Conservation (phyloP, 129 eudicot genomes). For the Centrapalus pauciflorus region DNA sequence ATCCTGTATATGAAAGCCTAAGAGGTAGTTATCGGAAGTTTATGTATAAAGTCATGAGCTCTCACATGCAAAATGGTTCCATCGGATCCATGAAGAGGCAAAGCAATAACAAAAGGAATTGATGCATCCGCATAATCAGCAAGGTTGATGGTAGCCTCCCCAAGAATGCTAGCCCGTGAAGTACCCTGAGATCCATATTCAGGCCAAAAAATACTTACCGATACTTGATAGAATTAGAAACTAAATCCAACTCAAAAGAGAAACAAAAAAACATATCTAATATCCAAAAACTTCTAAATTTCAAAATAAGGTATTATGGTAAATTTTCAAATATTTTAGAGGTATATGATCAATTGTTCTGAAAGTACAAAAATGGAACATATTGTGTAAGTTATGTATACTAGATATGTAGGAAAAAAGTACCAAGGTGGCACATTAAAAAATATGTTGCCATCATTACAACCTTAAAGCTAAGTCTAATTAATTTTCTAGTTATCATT, state of each 20-base stretch:
- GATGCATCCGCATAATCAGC: constrained; percentile 88
- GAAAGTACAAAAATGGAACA: too few relatives aligned
- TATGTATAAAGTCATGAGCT: background rate
- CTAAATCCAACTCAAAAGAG: background rate
- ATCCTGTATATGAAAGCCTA: constrained; percentile 4
- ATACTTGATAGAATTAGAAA: background rate
- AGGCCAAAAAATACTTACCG: background rate
- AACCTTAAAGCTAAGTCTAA: too few relatives aligned
- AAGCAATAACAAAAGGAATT: constrained; percentile 56
- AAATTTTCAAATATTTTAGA: too few relatives aligned
- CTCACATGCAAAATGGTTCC: constrained; percentile 84
- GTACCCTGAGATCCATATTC: constrained; percentile 55
- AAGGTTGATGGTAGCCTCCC: constrained; percentile 88
- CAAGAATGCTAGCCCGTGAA: constrained; percentile 78
- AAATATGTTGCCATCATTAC: too few relatives aligned
- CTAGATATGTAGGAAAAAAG: too few relatives aligned
- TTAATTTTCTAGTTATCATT: too few relatives aligned
- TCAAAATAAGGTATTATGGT: background rate
- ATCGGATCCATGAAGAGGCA: constrained; percentile 84
- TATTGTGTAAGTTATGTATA: too few relatives aligned
- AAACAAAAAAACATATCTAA: background rate
- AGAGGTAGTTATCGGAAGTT: background rate
- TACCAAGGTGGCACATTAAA: too few relatives aligned
- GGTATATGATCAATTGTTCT: too few relatives aligned
- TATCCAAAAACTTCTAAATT: background rate